A percentile compares a stretch with the other conserved stretches of the same genome.
phyloP scores from a whole-genome alignment of 257 asterid species.

The Scutellaria minor region DNA sequence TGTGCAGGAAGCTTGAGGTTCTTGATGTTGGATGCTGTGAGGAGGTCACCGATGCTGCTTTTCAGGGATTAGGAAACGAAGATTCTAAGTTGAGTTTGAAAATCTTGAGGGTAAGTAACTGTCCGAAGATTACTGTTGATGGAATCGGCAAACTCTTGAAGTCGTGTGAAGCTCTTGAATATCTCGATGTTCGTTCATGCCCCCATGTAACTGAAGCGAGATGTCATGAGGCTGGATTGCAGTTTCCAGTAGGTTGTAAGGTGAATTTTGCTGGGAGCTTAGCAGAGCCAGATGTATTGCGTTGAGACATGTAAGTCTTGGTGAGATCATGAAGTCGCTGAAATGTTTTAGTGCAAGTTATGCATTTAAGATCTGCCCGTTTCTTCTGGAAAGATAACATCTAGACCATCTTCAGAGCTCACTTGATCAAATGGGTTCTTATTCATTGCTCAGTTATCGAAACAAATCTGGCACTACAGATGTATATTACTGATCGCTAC shows the following conservation, averaged over 20 bases:
- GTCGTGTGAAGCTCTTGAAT: slow-evolving; percentile 71
- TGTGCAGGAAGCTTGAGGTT: slow-evolving; percentile 80
- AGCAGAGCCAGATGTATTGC: slow-evolving; percentile 70
- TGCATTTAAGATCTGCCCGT: slow-evolving; percentile 20
- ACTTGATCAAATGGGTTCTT: neutral
- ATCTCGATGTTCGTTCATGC: slow-evolving; percentile 87
- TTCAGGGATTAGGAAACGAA: slow-evolving; percentile 61
- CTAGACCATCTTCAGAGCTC: slow-evolving; percentile 3
- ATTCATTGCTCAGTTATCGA: neutral
- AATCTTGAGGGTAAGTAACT: slow-evolving; percentile 73
- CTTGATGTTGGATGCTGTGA: slow-evolving; percentile 95
- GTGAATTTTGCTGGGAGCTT: slow-evolving; percentile 79
- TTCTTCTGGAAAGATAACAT: slow-evolving; percentile 4
- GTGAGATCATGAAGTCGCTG: slow-evolving; percentile 2
- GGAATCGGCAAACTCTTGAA: slow-evolving; percentile 62
- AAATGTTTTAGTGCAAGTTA: neutral
- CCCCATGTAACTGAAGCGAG: slow-evolving; percentile 67
- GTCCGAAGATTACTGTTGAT: slow-evolving; percentile 78
- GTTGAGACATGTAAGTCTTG: slow-evolving; percentile 40
- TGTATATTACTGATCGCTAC: slow-evolving; percentile 35
- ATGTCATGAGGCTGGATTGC: slow-evolving; percentile 75
- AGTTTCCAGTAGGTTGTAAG: slow-evolving; percentile 71
- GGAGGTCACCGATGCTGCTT: slow-evolving; percentile 81
- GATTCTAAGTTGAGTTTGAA: slow-evolving; percentile 54
- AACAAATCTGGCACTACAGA: slow-evolving; percentile 6